These are phyloP conservation scores for Candida glaebosa DNA, from an alignment of 805 yeast genomes.

Conservation along the genomic window DNA sequence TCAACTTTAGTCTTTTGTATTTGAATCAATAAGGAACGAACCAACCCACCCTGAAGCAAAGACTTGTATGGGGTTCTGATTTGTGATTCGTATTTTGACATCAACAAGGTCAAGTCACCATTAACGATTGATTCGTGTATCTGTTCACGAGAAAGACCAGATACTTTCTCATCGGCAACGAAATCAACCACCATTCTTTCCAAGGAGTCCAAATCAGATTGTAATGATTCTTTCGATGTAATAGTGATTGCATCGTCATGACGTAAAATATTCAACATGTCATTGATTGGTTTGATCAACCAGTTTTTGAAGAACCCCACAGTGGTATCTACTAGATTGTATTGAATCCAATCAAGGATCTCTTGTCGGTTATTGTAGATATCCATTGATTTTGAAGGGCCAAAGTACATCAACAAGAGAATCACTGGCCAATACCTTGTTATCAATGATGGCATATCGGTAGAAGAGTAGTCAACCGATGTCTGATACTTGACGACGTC, in stretches of 20 bases:
- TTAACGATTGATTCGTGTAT: conserved; percentile 50
- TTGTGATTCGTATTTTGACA: conserved; percentile 78
- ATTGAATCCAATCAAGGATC: conserved; percentile 53
- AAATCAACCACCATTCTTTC: conserved; percentile 87
- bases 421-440: conserved; percentile 68
- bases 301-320: conserved; percentile 74
- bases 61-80: conserved; percentile 66
- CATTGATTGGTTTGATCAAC: conserved; percentile 72
- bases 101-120: conserved; percentile 78
- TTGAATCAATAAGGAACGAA: conserved; percentile 80
- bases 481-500: conserved; percentile 10
- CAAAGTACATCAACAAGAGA: conserved; percentile 40
- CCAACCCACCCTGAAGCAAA: conserved; percentile 62
- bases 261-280: conserved; percentile 74
- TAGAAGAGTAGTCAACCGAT: conserved; percentile 5
- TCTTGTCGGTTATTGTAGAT: conserved; percentile 50
- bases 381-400: conserved; percentile 47
- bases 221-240: conserved; percentile 73
- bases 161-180: conserved; percentile 23
- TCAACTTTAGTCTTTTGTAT: conserved; percentile 96
- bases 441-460: conserved; percentile 34
- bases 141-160: conserved; percentile 19
- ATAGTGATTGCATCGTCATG: conserved; percentile 74
- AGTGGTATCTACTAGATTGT: conserved; percentile 60
- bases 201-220: conserved; percentile 73